These are phyloP conservation scores for Salvia rosmarinus DNA, from an alignment of 257 asterid species.

Conservation along the genomic window DNA sequence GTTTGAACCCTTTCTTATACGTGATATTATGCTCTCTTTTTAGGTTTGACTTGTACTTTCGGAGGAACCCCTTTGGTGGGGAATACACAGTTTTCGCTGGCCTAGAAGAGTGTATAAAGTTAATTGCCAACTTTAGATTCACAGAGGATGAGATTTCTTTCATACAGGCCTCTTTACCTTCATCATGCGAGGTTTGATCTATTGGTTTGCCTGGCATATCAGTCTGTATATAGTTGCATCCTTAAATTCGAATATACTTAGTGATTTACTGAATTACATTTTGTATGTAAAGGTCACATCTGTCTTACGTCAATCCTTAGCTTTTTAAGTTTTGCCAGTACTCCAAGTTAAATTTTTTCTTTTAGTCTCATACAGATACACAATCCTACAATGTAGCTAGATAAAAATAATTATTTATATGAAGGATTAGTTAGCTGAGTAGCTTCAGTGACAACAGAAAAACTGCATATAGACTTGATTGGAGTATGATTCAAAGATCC, in stretches of 20 bases:
- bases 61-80: constrained; percentile 94
- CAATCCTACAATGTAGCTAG: neutral
- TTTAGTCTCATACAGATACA: neutral
- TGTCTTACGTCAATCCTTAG: neutral
- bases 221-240: constrained; percentile 3
- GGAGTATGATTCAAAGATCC: neutral
- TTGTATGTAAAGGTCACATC: constrained; percentile 7
- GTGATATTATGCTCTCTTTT: constrained; percentile 27
- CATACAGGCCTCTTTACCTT: constrained; percentile 63
- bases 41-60: constrained; percentile 86
- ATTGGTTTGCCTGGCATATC: constrained; percentile 18
- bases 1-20: constrained; percentile 31
- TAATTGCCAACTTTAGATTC: constrained; percentile 81
- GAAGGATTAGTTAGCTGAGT: neutral
- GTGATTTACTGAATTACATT: neutral
- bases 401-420: neutral
- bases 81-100: constrained; percentile 97
- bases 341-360: neutral
- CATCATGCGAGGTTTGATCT: constrained; percentile 79
- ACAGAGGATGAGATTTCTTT: constrained; percentile 85
- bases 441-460: neutral
- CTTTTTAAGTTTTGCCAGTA: neutral
- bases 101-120: constrained; percentile 89
- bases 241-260: constrained; percentile 10
- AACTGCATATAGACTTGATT: neutral